Evolutionary conservation across 805 yeast genomes (phyloP).

Genomic region (Yarrowia sp.): DNA sequence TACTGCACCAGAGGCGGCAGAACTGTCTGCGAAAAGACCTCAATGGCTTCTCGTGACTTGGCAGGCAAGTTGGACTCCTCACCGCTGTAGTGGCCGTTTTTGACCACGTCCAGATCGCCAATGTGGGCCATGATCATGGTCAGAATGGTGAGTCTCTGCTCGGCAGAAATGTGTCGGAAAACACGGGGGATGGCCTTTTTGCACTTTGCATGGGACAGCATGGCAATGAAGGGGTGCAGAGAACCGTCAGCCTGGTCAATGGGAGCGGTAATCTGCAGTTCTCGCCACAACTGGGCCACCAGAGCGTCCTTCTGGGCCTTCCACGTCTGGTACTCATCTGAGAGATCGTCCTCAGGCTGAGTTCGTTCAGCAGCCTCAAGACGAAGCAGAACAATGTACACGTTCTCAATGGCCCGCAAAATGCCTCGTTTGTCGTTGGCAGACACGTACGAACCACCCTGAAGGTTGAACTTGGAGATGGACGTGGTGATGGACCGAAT

Average conservation of each 20-base stretch:
- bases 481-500: constrained; percentile 36
- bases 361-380: constrained; percentile 74
- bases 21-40: constrained; percentile 73
- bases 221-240: constrained; percentile 74
- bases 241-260: constrained; percentile 51
- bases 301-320: constrained; percentile 34
- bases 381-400: constrained; percentile 70
- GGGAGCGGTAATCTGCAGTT: constrained; percentile 65
- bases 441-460: constrained; percentile 27
- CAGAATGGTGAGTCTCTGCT: constrained; percentile 71
- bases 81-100: constrained; percentile 67
- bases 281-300: constrained; percentile 60
- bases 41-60: constrained; percentile 57
- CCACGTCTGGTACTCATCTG: constrained; percentile 37
- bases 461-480: constrained; percentile 32
- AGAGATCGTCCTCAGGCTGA: constrained; percentile 40
- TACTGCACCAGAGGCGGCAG: constrained; percentile 80
- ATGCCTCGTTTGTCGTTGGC: constrained; percentile 44
- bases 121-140: constrained; percentile 76
- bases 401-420: constrained; percentile 69
- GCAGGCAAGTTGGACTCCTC: constrained; percentile 45
- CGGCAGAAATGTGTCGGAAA: constrained; percentile 73
- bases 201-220: constrained; percentile 80
- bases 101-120: constrained; percentile 71
- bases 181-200: constrained; percentile 84